Evolutionary conservation across 768 basidiomycete genomes (phyloP).

Genomic region (Phanerochaete sordida): DNA sequence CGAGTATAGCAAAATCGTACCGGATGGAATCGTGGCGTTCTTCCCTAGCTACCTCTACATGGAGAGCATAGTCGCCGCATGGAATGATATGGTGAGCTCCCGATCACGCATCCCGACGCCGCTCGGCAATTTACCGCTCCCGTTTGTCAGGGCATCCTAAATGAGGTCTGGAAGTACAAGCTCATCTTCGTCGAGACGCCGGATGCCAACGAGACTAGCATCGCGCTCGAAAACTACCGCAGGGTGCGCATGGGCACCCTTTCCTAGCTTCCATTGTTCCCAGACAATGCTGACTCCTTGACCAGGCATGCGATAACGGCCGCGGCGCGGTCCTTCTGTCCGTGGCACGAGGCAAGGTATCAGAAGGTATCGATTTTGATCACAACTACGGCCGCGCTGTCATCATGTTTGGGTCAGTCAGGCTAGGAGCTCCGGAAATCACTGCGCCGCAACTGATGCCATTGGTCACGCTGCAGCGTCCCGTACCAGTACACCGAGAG

Average conservation of each 20-base stretch:
- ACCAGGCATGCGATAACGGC: conserved; percentile 95
- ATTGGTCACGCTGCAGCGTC: conserved; percentile 46
- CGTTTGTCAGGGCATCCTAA: conserved; percentile 80
- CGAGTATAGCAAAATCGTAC: conserved; percentile 97
- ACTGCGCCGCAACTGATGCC: not conserved
- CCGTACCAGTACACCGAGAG: conserved; percentile 99
- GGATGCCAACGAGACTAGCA: conserved; percentile 97
- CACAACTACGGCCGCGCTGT: conserved; percentile 99
- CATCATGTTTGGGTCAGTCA: conserved; percentile 94
- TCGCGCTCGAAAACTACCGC: conserved; percentile 95
- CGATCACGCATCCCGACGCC: not conserved
- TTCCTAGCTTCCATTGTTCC: not conserved
- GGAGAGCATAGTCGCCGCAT: conserved; percentile 99
- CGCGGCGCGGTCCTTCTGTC: conserved; percentile 95
- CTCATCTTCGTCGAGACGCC: conserved; percentile 99
- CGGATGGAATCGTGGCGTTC: conserved; percentile 98
- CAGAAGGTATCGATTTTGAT: conserved; percentile 99
- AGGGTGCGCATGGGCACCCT: conserved; percentile 48
- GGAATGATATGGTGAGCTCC: conserved; percentile 95
- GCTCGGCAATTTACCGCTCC: not conserved
- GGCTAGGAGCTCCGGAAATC: conserved; percentile 3
- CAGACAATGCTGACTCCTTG: not conserved
- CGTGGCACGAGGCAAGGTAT: conserved; percentile 98
- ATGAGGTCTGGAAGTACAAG: conserved; percentile 99
- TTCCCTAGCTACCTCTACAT: conserved; percentile 99